phyloP scores from a whole-genome alignment of 768 basidiomycete species.

The Coprinopsis sp. region DNA sequence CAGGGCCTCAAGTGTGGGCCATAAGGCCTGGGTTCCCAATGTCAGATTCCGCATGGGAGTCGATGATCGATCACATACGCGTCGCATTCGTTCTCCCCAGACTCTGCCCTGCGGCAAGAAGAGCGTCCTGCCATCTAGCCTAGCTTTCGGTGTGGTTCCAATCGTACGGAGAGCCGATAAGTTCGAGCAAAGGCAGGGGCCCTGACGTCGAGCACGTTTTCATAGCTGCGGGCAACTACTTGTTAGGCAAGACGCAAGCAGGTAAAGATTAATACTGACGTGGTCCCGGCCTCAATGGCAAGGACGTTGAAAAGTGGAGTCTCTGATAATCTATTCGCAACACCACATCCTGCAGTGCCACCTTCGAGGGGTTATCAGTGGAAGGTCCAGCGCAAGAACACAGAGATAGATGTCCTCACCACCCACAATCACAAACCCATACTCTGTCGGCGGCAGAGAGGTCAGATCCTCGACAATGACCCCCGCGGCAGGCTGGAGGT shows the following conservation, averaged over 20 bases:
- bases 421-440: constrained; percentile 10
- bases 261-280: constrained; percentile 12
- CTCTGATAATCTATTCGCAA: constrained; percentile 25
- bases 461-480: background rate
- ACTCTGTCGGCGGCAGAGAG: background rate
- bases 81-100: constrained; percentile 29
- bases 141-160: constrained; percentile 26
- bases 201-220: constrained; percentile 17
- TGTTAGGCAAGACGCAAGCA: background rate
- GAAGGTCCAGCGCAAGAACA: constrained; percentile 1
- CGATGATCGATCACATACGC: constrained; percentile 1
- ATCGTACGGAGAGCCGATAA: constrained; percentile 18
- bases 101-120: constrained; percentile 21
- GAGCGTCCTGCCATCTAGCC: constrained; percentile 17
- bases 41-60: background rate
- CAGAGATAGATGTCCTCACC: constrained; percentile 4
- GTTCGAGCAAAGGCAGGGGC: constrained; percentile 18
- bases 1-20: constrained; percentile 23
- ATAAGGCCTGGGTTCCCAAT: constrained; percentile 14
- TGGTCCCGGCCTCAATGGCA: constrained; percentile 26
- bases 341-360: constrained; percentile 23
- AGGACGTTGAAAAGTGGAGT: constrained; percentile 20
- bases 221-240: constrained; percentile 13
- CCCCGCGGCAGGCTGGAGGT: background rate
- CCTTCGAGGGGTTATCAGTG: constrained; percentile 9